phyloP scores from a whole-genome alignment of 495 filamentous ascomycete genomes.

The Aspergillus panamensis region DNA sequence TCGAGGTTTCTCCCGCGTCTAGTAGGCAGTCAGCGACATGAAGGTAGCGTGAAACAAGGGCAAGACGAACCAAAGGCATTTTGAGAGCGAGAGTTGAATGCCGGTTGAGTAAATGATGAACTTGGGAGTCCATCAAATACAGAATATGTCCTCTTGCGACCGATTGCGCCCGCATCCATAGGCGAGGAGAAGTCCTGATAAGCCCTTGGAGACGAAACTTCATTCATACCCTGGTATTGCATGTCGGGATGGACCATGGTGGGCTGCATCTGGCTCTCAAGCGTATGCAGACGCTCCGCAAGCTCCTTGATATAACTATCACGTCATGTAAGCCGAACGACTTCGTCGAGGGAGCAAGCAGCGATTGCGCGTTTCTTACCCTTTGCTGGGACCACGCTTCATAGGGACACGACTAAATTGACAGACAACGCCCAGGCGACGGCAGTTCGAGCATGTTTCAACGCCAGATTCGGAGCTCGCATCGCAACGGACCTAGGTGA shows the following conservation, averaged over 20 bases:
- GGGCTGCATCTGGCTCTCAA: slow-evolving; percentile 65
- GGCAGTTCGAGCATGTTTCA: slow-evolving; percentile 82
- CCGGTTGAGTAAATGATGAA: slow-evolving; percentile 44
- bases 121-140: slow-evolving; percentile 51
- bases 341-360: not conserved
- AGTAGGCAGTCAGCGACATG: slow-evolving; percentile 24
- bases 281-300: slow-evolving; percentile 77
- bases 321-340: slow-evolving; percentile 24
- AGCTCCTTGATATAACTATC: slow-evolving; percentile 92
- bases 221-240: slow-evolving; percentile 46
- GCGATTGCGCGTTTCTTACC: slow-evolving; percentile 47
- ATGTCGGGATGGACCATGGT: slow-evolving; percentile 46
- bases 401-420: slow-evolving; percentile 90
- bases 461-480: slow-evolving; percentile 74
- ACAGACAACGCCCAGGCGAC: slow-evolving; percentile 70
- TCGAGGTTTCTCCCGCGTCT: slow-evolving; percentile 39
- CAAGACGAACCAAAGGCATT: slow-evolving; percentile 35
- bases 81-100: slow-evolving; percentile 43
- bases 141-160: slow-evolving; percentile 55
- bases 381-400: slow-evolving; percentile 95
- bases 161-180: slow-evolving; percentile 36
- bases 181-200: slow-evolving; percentile 52
- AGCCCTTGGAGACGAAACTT: slow-evolving; percentile 40
- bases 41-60: not conserved
- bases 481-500: slow-evolving; percentile 77